phyloP scores from a whole-genome alignment of 257 asterid species.

The Euphrasia confusa region DNA sequence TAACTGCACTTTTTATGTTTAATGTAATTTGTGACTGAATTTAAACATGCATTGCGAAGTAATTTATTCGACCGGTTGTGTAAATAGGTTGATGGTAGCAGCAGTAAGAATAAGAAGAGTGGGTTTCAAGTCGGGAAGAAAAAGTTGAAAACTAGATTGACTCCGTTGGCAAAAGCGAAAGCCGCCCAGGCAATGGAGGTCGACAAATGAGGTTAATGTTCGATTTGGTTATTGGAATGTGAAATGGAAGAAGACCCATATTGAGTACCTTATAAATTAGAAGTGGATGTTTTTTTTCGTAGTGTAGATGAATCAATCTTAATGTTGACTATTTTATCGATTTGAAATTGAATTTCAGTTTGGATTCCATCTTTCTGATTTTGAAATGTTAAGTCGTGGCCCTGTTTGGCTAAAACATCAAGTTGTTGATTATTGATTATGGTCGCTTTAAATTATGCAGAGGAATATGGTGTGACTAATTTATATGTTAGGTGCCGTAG shows the following conservation, averaged over 20 bases:
- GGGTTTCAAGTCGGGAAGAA: constrained; percentile 93
- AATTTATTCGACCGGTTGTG: not conserved
- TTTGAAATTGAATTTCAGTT: constrained; percentile 17
- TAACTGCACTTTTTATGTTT: not conserved
- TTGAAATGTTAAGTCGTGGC: constrained; percentile 11
- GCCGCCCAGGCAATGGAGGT: constrained; percentile 98
- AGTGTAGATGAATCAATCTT: constrained; percentile 17
- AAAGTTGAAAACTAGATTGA: constrained; percentile 79
- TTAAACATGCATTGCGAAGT: not conserved
- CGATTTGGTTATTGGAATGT: constrained; percentile 5
- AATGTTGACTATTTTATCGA: not conserved
- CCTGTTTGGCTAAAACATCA: not conserved
- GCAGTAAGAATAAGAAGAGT: constrained; percentile 54
- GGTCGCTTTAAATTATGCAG: no score
- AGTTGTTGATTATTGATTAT: not conserved
- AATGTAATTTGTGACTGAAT: not conserved
- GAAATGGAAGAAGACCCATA: not conserved
- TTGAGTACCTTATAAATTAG: constrained; percentile 7
- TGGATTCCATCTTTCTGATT: not conserved
- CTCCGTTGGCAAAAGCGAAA: constrained; percentile 87
- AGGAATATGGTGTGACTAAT: no score
- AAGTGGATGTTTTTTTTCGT: constrained; percentile 6
- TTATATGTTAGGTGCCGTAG: no score
- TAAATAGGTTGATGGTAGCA: constrained; percentile 79
- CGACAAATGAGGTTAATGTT: constrained; percentile 53